A percentile compares a stretch with the other conserved stretches of the same genome.
Conservation (phyloP, 768 basidiomycete genomes). For the Lactifluus volemus region DNA sequence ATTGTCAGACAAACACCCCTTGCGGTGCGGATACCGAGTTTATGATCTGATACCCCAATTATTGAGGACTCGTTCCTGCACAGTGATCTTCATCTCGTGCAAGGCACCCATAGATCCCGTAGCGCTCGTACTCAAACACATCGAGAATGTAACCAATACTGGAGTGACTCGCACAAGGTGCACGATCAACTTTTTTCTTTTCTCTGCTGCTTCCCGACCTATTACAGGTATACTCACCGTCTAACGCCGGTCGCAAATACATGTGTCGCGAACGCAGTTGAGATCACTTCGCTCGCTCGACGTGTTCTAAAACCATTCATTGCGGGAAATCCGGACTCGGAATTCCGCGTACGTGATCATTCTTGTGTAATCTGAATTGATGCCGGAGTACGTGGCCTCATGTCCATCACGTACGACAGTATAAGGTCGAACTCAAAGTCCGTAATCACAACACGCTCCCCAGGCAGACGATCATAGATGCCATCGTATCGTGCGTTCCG, state of each 20-base stretch:
- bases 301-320: conserved; percentile 48
- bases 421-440: conserved; percentile 69
- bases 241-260: conserved; percentile 61
- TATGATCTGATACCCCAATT: not conserved
- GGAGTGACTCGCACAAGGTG: conserved; percentile 62
- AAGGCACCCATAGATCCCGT: conserved; percentile 73
- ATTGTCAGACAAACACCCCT: conserved; percentile 70
- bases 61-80: not conserved
- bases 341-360: conserved; percentile 37
- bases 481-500: conserved; percentile 64
- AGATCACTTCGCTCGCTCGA: conserved; percentile 56
- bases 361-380: not conserved
- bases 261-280: conserved; percentile 58
- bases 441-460: conserved; percentile 69
- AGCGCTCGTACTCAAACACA: conserved; percentile 51
- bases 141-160: conserved; percentile 52
- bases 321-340: conserved; percentile 33
- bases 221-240: conserved; percentile 54
- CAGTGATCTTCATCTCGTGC: conserved; percentile 77
- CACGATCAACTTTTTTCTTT: not conserved
- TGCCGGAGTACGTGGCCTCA: not conserved
- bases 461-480: conserved; percentile 52
- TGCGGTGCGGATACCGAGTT: conserved; percentile 45
- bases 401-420: conserved; percentile 36
- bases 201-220: not conserved